A percentile compares a stretch with the other conserved stretches of the same genome.
Evolutionary conservation across 257 asterid species (phyloP).

Genomic region (Voacanga thouarsii): DNA sequence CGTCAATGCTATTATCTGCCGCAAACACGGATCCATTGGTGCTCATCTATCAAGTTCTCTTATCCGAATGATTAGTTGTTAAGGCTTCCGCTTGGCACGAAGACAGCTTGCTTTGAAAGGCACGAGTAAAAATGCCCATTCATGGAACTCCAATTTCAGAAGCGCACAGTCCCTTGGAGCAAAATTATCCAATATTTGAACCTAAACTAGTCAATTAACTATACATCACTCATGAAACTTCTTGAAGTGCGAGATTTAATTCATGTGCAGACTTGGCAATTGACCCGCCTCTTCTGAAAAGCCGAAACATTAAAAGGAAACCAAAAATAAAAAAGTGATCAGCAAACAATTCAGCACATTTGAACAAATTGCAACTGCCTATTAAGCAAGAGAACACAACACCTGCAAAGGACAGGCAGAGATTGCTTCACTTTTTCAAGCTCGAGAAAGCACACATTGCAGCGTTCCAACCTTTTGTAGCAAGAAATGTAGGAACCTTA

Average conservation of each 20-base stretch:
- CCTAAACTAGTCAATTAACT: slow-evolving; percentile 13
- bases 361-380: slow-evolving; percentile 13
- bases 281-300: slow-evolving; percentile 82
- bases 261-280: slow-evolving; percentile 87
- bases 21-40: background rate
- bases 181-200: slow-evolving; percentile 18
- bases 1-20: slow-evolving; percentile 11
- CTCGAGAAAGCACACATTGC: slow-evolving; percentile 81
- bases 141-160: slow-evolving; percentile 2
- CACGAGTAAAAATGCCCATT: background rate
- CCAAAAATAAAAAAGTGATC: no score
- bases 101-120: slow-evolving; percentile 9
- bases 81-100: slow-evolving; percentile 20
- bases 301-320: background rate
- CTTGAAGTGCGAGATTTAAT: slow-evolving; percentile 79
- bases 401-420: slow-evolving; percentile 79
- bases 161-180: background rate
- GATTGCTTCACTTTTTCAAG: slow-evolving; percentile 78
- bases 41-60: slow-evolving; percentile 6
- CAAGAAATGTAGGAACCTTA: slow-evolving; percentile 20
- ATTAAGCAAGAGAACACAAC: slow-evolving; percentile 15
- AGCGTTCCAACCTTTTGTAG: slow-evolving; percentile 79
- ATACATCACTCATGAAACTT: slow-evolving; percentile 51
- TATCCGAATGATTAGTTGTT: slow-evolving; percentile 18
- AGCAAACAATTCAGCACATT: background rate